Evolutionary conservation across 306 rosid genomes (phyloP), one percentile per base, ranked within the genome.

Genomic region (Glycine latifolia): DNA sequence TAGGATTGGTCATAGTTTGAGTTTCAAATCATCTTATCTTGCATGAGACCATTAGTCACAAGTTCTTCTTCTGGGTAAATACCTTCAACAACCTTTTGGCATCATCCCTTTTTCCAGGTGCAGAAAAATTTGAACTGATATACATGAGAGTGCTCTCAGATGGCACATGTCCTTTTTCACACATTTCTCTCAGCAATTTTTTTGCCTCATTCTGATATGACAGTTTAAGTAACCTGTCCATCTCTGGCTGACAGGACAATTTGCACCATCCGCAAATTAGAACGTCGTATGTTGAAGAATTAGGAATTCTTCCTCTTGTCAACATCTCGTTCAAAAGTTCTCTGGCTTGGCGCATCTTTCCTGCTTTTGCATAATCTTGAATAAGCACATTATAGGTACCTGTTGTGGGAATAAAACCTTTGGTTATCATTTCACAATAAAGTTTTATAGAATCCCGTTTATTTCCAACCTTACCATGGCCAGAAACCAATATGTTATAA

Each of bases 281-380:
- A 81, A 90, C 87, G 87, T 88, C 91, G 63, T 93, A 95, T 3
- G 98, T 91, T 80, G 94, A 91, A 86, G 98, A 87, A 83, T 91
- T 91, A 73, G 97, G 93, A 68, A 73, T 66, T 77, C 88, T 87
- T 75, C 97, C 96, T 80, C 92, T 86, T 26, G 79, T 68, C 86
- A 79, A 85, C 99, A 93, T 91, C 87, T 95, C 98, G 69, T 95
- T 89, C 92, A 89, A 84, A 80, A 95, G 93, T 85, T 91, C 99
- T 83, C 87, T 86, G 63, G 99, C 99, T 84, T 93, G 93, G 70
- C 79, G 85, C 99, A 90, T 95, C 89, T 89, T 93, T 77, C 96
- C 98, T 31, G 76, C 89, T 85, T 89, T 87, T 31, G 96, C 94
- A 73, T 78, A 91, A 89, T 93, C 95, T 81, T 86, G 78, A 78